phyloP scores from a whole-genome alignment of 2,329 filamentous ascomycete species.

The Rhynchosporium graminicola region DNA sequence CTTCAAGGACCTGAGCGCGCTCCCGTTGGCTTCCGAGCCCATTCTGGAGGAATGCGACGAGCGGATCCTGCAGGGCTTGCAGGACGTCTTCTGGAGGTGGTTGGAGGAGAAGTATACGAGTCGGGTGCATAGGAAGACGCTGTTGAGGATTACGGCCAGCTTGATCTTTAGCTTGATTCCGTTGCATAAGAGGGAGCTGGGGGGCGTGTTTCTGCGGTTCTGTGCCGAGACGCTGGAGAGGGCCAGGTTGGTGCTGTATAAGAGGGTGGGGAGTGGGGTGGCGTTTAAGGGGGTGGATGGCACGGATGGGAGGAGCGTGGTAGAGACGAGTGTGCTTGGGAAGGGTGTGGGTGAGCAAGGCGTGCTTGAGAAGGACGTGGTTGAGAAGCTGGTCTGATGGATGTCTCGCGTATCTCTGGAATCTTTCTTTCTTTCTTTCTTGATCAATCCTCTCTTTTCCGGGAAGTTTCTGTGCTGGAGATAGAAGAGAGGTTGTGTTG shows the following conservation, averaged over 20 bases:
- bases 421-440: neutral
- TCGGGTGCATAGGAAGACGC: slow-evolving; percentile 38
- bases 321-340: neutral
- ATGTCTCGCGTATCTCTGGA: neutral
- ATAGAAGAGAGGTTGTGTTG: too few species aligned
- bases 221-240: slow-evolving; percentile 26
- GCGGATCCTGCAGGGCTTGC: neutral
- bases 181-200: slow-evolving; percentile 37
- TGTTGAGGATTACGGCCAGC: slow-evolving; percentile 39
- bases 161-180: slow-evolving; percentile 40
- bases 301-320: neutral
- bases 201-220: slow-evolving; percentile 29
- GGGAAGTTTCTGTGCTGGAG: too few species aligned
- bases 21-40: neutral
- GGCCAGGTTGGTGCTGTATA: slow-evolving; percentile 13
- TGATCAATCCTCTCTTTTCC: too few species aligned
- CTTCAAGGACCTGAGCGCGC: neutral
- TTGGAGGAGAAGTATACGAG: slow-evolving; percentile 17
- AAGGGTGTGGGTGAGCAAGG: neutral
- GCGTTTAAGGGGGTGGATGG: neutral
- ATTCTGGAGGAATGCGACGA: slow-evolving; percentile 12
- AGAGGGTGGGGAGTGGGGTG: neutral
- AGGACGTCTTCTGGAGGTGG: slow-evolving; percentile 12
- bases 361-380: neutral
- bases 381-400: too few species aligned